Base-by-base conservation (phyloP, 768 basidiomycete species). In the Serendipita sp. region DNA sequence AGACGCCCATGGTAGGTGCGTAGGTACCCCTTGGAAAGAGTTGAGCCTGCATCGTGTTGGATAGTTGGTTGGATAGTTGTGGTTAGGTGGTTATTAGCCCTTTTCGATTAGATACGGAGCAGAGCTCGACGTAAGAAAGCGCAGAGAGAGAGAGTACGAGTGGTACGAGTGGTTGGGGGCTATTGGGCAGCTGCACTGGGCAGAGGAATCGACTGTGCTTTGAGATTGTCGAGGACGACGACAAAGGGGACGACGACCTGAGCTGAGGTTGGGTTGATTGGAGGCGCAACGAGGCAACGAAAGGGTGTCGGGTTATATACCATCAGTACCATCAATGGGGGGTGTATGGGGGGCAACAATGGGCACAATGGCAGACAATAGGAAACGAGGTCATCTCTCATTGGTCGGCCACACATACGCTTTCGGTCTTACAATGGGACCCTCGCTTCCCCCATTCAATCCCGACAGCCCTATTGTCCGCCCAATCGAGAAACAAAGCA, bases 21-120 rank as follows among this genome's bases (percentile, higher is more conserved):
- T 60, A 60, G 76, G 30, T 78, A 75, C 56, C 89, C 86, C 5
- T 67, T 66, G 32, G 67, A 64, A 51, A 48, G 41, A 66, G 77
- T 75, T 10, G 67, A 70, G 66, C 82, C 81, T 28, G 83, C 81
- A 69, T 23, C 23, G 23, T 23, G 23, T 23, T 23, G 23, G 23
- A 23, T 88, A 89, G 2, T 71, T 73, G 62, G 56, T 60, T 60
- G 11, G 23, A 23, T 28, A 16, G 56, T 28, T n/a, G 56, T 30
- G n/a, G 23, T 16, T 5, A 32, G 5, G 28, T 51, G 48, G 48
- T 32, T 51, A n/a, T 18, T 51, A 23, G 23, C 23, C 23, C 23
- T 23, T 23, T 23, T 23, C 23, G 23, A 23, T 18, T 51, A 5
- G 48, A 5, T 51, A 32, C 18, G 18, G n/a, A 32, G 18, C 30